These are phyloP conservation scores for Colletotrichum magnum DNA, from an alignment of 2,329 filamentous ascomycete genomes.

Conservation along the genomic window DNA sequence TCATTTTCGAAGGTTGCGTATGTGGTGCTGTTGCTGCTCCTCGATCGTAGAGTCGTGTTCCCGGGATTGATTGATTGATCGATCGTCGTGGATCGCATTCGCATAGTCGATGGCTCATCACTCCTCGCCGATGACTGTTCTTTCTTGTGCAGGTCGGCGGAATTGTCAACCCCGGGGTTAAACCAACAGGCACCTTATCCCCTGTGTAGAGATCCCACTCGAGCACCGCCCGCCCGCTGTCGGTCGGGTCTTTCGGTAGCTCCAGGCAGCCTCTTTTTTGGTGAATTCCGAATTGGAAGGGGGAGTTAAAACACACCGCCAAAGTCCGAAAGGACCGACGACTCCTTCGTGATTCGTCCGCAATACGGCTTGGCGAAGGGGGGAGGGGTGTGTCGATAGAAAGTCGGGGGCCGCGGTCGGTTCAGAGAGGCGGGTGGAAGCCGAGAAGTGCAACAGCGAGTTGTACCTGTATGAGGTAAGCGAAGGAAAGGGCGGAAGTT, in stretches of 20 bases:
- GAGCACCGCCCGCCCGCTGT: not conserved
- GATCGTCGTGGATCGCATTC: not conserved
- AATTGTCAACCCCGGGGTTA: not conserved
- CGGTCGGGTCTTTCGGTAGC: constrained; percentile 30
- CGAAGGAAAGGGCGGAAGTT: constrained; percentile 27
- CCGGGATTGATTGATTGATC: not conserved
- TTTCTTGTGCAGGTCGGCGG: not conserved
- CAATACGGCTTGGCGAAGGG: constrained; percentile 16
- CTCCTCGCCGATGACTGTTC: constrained; percentile 18
- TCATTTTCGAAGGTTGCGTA: not conserved
- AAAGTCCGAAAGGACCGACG: constrained; percentile 30
- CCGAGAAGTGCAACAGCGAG: not conserved
- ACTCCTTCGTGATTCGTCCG: constrained; percentile 32
- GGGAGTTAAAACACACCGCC: constrained; percentile 38
- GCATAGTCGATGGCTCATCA: not conserved
- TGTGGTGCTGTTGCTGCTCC: not conserved
- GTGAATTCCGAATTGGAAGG: constrained; percentile 20
- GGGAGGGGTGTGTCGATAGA: constrained; percentile 26
- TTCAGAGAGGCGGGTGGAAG: constrained; percentile 5
- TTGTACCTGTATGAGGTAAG: constrained; percentile 29
- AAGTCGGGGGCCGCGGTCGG: constrained; percentile 17
- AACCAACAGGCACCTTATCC: too few species aligned
- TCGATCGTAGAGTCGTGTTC: not conserved
- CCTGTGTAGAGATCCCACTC: too few species aligned
- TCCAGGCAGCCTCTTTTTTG: constrained; percentile 36